A percentile compares a stretch with the other conserved stretches of the same genome.
Evolutionary conservation across 495 filamentous ascomycete genomes (phyloP).

Genomic region (Friedmanniomyces simplex): DNA sequence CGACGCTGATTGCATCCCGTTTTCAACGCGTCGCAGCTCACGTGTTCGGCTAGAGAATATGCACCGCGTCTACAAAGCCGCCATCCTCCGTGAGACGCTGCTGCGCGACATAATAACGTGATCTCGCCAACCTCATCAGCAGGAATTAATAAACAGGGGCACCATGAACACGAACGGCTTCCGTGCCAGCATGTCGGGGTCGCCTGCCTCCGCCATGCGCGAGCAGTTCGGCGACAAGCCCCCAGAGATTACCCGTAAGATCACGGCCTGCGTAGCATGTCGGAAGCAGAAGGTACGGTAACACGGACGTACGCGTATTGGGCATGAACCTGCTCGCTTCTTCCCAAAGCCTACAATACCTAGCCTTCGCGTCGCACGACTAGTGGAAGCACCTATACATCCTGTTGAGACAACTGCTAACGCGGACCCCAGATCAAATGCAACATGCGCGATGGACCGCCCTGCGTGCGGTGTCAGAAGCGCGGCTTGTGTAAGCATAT

Average conservation of each 20-base stretch:
- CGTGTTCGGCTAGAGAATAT: background rate
- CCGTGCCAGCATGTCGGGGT: background rate
- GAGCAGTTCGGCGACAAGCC: slow-evolving; percentile 1
- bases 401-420: too few relatives aligned
- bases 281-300: slow-evolving; percentile 40
- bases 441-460: slow-evolving; percentile 38
- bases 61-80: background rate
- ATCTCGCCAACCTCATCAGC: background rate
- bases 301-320: slow-evolving; percentile 18
- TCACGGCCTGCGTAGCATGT: slow-evolving; percentile 46
- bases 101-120: too few relatives aligned
- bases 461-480: slow-evolving; percentile 42
- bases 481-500: slow-evolving; percentile 32
- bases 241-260: slow-evolving; percentile 46
- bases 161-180: background rate
- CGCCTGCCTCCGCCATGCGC: background rate
- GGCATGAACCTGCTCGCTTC: too few relatives aligned
- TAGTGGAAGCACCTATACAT: too few relatives aligned
- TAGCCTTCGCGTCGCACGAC: too few relatives aligned
- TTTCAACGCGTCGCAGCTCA: background rate
- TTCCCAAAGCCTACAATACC: too few relatives aligned
- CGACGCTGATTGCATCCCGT: background rate
- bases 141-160: background rate
- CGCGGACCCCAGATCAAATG: slow-evolving; percentile 34
- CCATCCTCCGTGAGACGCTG: background rate